Conservation (phyloP, 169 alveolate genomes). For the Neospora caninum region DNA sequence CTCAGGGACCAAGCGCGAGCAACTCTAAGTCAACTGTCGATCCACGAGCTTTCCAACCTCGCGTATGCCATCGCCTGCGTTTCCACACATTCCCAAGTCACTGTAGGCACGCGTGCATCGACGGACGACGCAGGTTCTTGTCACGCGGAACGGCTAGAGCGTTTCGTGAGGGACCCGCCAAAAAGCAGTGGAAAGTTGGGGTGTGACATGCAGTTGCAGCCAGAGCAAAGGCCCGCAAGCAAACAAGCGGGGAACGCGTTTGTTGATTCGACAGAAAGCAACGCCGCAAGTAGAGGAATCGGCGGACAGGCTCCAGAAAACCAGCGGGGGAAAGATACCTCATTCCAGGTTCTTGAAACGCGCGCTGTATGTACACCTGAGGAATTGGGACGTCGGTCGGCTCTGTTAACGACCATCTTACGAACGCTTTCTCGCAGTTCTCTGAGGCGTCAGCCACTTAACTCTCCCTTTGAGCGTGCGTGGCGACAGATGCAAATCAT, state of each 20-base stretch:
- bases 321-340: not conserved
- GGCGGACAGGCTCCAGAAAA: not conserved
- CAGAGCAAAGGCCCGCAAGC: not conserved
- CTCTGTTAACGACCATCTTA: not conserved
- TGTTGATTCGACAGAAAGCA: not conserved
- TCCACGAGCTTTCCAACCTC: not conserved
- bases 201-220: too few species aligned
- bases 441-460: not conserved
- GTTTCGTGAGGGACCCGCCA: not conserved
- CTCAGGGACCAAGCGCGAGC: not conserved
- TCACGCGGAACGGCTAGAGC: not conserved
- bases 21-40: not conserved
- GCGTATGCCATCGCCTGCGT: slow-evolving; percentile 14
- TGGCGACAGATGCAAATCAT: slow-evolving; percentile 6
- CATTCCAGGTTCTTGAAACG: not conserved
- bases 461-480: not conserved
- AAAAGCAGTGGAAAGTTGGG: not conserved
- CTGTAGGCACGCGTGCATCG: not conserved
- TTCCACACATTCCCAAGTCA: not conserved
- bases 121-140: not conserved
- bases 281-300: not conserved
- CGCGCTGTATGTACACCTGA: not conserved
- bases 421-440: not conserved
- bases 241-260: not conserved
- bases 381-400: not conserved